These are phyloP conservation scores for Phallus indusiatus DNA, from an alignment of 768 basidiomycete genomes.

Conservation along the genomic window DNA sequence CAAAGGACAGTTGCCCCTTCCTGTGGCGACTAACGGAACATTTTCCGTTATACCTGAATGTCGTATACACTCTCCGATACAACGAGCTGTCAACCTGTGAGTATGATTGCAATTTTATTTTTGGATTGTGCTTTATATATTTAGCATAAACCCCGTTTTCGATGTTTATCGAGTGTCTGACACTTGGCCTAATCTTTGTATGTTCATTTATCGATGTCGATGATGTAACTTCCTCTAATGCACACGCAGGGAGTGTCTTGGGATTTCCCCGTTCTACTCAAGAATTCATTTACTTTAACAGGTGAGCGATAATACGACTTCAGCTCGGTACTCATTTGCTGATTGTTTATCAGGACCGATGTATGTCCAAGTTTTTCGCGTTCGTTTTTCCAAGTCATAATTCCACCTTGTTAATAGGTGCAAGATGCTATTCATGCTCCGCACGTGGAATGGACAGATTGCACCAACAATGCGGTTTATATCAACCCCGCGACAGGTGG, in stretches of 20 bases:
- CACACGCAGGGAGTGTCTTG: constrained; percentile 30
- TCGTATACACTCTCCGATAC: constrained; percentile 39
- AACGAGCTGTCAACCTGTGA: constrained; percentile 39
- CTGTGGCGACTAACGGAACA: constrained; percentile 17
- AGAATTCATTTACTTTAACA: constrained; percentile 47
- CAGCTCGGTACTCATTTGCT: constrained; percentile 3
- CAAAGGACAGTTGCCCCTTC: constrained; percentile 22
- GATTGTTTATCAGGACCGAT: constrained; percentile 23
- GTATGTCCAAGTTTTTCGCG: constrained; percentile 18
- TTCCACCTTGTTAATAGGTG: constrained; percentile 15
- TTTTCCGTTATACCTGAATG: constrained; percentile 24
- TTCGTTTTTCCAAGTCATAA: not conserved
- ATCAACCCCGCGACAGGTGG: constrained; percentile 19
- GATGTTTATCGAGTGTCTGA: constrained; percentile 49
- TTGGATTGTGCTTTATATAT: not conserved
- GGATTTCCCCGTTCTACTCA: constrained; percentile 31
- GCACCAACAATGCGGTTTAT: constrained; percentile 19
- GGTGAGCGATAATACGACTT: constrained; percentile 20
- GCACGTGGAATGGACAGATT: constrained; percentile 24
- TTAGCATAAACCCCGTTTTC: constrained; percentile 46
- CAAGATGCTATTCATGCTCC: constrained; percentile 30
- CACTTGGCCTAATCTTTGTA: constrained; percentile 40
- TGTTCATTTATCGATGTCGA: constrained; percentile 8
- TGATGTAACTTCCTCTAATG: not conserved
- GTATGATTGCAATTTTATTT: constrained; percentile 13